These are phyloP conservation scores for Ogataea hybrid DNA, from an alignment of 1,139 yeast species.

Conservation along the genomic window DNA sequence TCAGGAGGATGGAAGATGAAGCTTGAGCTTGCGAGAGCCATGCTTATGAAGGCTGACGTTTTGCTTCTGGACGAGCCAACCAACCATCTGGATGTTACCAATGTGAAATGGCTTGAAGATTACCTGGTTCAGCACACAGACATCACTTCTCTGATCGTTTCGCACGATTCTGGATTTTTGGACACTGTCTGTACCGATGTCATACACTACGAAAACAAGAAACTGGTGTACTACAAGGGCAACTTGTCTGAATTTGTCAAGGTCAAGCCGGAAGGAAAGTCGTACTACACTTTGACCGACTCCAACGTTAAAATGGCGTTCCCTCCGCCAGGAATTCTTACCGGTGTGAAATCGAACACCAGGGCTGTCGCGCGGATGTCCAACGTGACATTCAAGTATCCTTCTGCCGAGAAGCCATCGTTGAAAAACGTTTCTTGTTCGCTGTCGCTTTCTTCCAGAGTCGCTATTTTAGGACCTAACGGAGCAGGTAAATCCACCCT, in stretches of 20 bases:
- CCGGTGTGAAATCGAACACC: constrained; percentile 94
- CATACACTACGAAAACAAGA: constrained; percentile 94
- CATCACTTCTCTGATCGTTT: constrained; percentile 91
- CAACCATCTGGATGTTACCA: constrained; percentile 92
- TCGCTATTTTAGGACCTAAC: constrained; percentile 95
- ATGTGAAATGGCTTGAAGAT: constrained; percentile 92
- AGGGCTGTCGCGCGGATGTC: constrained; percentile 93
- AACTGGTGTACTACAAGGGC: constrained; percentile 94
- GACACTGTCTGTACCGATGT: constrained; percentile 96
- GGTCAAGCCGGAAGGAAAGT: constrained; percentile 92
- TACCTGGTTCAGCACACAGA: constrained; percentile 78
- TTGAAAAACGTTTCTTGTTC: constrained; percentile 79
- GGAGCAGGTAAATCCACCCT: constrained; percentile 99
- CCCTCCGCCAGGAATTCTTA: constrained; percentile 96
- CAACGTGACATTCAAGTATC: constrained; percentile 84
- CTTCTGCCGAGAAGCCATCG: constrained; percentile 86
- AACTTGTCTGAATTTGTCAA: constrained; percentile 92
- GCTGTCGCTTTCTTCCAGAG: constrained; percentile 88
- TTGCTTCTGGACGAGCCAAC: constrained; percentile 96
- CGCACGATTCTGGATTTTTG: constrained; percentile 96
- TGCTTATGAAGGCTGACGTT: constrained; percentile 97
- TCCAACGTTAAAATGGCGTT: constrained; percentile 94
- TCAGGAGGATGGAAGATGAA: constrained; percentile 99
- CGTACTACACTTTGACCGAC: constrained; percentile 94
- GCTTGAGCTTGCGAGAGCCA: constrained; percentile 95